Percentiles rank a stretch among this genome's conserved stretches.
Evolutionary conservation across 805 yeast species (phyloP).

Genomic region (Spathaspora hagerdaliae): DNA sequence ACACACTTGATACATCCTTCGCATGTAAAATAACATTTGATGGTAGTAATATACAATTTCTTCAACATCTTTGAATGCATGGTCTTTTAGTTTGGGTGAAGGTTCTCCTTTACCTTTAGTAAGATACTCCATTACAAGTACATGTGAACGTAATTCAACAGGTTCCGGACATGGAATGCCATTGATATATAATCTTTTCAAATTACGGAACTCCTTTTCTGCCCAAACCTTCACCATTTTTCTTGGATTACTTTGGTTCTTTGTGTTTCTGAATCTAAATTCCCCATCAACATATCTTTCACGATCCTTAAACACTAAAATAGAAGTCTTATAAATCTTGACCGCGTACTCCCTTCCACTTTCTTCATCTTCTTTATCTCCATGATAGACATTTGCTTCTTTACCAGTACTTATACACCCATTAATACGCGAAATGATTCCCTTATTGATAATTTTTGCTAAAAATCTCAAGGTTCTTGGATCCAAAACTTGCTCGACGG

Average conservation of each 20-base stretch:
- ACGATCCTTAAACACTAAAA: constrained; percentile 93
- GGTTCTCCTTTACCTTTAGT: constrained; percentile 81
- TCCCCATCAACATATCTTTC: constrained; percentile 97
- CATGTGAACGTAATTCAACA: constrained; percentile 81
- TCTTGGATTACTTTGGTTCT: constrained; percentile 86
- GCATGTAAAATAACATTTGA: constrained; percentile 78
- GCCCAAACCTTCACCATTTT: constrained; percentile 99
- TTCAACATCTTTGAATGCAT: constrained; percentile 63
- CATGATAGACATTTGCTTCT: constrained; percentile 92
- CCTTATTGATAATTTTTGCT: constrained; percentile 76
- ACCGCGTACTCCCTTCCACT: constrained; percentile 68
- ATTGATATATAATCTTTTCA: constrained; percentile 70
- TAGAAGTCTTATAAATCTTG: constrained; percentile 93
- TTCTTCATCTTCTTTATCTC: constrained; percentile 55
- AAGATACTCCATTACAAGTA: constrained; percentile 89
- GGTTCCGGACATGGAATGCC: constrained; percentile 97
- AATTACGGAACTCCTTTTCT: constrained; percentile 91
- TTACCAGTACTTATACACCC: constrained; percentile 97
- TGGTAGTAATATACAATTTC: constrained; percentile 67
- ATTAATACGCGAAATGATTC: constrained; percentile 77
- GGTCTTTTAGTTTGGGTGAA: constrained; percentile 85
- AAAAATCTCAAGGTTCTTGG: constrained; percentile 88
- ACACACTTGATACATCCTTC: constrained; percentile 84
- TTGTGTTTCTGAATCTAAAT: constrained; percentile 81
- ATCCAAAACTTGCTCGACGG: constrained; percentile 94